These are phyloP conservation scores for Ogataea siamensis DNA, from an alignment of 805 yeast genomes.

Conservation along the genomic window DNA sequence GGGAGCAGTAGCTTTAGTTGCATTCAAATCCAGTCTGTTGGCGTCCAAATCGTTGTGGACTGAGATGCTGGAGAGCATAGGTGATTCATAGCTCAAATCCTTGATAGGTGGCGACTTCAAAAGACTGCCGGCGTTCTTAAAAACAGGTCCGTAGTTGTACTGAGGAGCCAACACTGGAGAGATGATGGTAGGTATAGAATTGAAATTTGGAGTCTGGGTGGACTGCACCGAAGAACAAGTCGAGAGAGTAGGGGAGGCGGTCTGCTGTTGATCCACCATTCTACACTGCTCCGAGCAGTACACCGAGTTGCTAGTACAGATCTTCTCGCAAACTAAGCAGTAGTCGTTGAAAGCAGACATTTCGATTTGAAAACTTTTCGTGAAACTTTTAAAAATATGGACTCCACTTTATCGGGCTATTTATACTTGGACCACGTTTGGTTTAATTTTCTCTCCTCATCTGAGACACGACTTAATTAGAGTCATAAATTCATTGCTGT, in stretches of 20 bases:
- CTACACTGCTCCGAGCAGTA: slow-evolving; percentile 36
- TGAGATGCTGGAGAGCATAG: slow-evolving; percentile 26
- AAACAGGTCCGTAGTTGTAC: slow-evolving; percentile 8
- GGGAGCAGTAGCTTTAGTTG: slow-evolving; percentile 1
- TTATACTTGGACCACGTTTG: slow-evolving; percentile 7
- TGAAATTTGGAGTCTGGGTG: slow-evolving; percentile 10
- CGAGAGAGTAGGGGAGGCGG: slow-evolving; percentile 26
- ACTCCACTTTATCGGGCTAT: slow-evolving; percentile 9
- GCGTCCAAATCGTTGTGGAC: slow-evolving; percentile 29
- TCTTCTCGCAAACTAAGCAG: slow-evolving; percentile 37
- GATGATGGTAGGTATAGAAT: slow-evolving; percentile 20
- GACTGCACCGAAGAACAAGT: slow-evolving; percentile 23
- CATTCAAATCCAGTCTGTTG: slow-evolving; percentile 32
- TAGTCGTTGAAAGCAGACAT: slow-evolving; percentile 43
- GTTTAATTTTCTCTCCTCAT: slow-evolving; percentile 6
- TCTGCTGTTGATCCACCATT: slow-evolving; percentile 24
- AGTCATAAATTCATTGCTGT: slow-evolving; percentile 12
- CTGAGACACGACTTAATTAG: slow-evolving; percentile 7
- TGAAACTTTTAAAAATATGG: neutral
- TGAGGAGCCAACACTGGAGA: slow-evolving; percentile 35
- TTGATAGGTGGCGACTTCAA: slow-evolving; percentile 26
- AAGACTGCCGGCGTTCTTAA: neutral
- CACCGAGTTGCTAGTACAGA: slow-evolving; percentile 31
- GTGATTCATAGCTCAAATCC: slow-evolving; percentile 33
- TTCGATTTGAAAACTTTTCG: slow-evolving; percentile 1